A percentile compares a stretch with the other conserved stretches of the same genome.
phyloP scores from a whole-genome alignment of 1,139 yeast species.

The Candida neerlandica region DNA sequence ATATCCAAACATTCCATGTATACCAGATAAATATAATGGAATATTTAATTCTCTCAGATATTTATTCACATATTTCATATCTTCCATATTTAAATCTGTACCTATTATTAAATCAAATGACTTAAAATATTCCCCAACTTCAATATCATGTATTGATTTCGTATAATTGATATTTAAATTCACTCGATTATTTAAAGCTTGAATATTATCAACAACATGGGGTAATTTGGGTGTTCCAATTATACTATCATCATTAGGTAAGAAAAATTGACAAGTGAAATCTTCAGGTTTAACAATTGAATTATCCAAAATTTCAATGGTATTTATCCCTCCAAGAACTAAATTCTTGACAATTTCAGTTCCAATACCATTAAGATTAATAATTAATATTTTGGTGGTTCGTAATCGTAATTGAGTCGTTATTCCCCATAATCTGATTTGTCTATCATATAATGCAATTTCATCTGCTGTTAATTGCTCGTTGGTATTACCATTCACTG shows the following conservation, averaged over 20 bases:
- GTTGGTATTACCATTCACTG: background rate
- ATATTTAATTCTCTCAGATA: slow-evolving; percentile 56
- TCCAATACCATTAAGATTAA: slow-evolving; percentile 73
- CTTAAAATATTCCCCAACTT: slow-evolving; percentile 45
- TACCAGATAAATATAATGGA: slow-evolving; percentile 69
- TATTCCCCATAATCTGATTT: slow-evolving; percentile 94
- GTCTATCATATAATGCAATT: slow-evolving; percentile 91
- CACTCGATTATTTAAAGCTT: slow-evolving; percentile 80
- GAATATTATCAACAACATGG: slow-evolving; percentile 55
- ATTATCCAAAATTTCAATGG: slow-evolving; percentile 69
- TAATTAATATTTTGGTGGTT: slow-evolving; percentile 66
- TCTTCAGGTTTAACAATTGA: slow-evolving; percentile 61
- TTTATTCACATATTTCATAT: slow-evolving; percentile 49
- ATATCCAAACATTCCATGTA: slow-evolving; percentile 84
- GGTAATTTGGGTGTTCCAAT: slow-evolving; percentile 58
- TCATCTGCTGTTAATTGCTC: slow-evolving; percentile 53
- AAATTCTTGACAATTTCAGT: slow-evolving; percentile 82
- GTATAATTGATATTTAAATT: slow-evolving; percentile 49
- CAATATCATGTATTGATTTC: slow-evolving; percentile 24
- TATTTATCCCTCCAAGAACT: slow-evolving; percentile 86
- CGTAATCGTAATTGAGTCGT: slow-evolving; percentile 86
- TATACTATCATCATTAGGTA: slow-evolving; percentile 50
- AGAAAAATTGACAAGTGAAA: slow-evolving; percentile 76
- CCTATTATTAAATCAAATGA: slow-evolving; percentile 74
- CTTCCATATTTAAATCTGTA: slow-evolving; percentile 57